Conservation (phyloP, 768 basidiomycete species). For the Macrolepiota dolichaula region DNA sequence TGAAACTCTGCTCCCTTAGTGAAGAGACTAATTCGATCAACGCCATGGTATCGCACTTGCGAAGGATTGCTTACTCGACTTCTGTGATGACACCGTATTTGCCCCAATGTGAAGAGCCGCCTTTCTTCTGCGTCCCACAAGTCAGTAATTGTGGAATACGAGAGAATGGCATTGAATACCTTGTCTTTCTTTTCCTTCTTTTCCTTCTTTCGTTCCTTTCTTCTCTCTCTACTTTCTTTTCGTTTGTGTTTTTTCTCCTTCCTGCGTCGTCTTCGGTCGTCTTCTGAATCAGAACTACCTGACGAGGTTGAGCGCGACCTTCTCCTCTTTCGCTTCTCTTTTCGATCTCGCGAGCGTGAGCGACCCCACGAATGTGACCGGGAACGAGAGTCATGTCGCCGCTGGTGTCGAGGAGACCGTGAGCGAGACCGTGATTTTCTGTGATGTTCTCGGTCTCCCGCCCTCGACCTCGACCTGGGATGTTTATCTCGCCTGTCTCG, state of each 20-base stretch:
- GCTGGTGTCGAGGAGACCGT: constrained; percentile 22
- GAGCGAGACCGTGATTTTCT: constrained; percentile 17
- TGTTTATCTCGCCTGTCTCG: constrained; percentile 16
- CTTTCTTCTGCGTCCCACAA: constrained; percentile 43
- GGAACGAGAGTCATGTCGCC: constrained; percentile 20
- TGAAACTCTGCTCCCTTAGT: constrained; percentile 85
- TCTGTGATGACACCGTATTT: constrained; percentile 88
- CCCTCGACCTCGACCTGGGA: constrained; percentile 21
- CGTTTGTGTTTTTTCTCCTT: constrained; percentile 48
- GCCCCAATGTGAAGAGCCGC: constrained; percentile 74
- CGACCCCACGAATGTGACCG: constrained; percentile 22
- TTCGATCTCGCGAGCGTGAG: constrained; percentile 21
- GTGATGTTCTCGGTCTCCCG: constrained; percentile 15
- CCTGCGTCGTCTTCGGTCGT: constrained; percentile 40
- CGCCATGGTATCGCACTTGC: neutral
- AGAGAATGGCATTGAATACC: constrained; percentile 15
- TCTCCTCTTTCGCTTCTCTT: constrained; percentile 20
- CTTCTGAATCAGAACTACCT: constrained; percentile 22
- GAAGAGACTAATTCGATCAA: constrained; percentile 53
- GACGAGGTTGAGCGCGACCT: constrained; percentile 42
- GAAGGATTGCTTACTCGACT: constrained; percentile 58
- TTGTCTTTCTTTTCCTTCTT: constrained; percentile 68
- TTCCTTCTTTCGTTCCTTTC: constrained; percentile 33
- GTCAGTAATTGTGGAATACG: constrained; percentile 1
- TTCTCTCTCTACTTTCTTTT: constrained; percentile 39